Base-by-base conservation (phyloP, 306 rosid genomes). In the Trifolium subterraneum region DNA sequence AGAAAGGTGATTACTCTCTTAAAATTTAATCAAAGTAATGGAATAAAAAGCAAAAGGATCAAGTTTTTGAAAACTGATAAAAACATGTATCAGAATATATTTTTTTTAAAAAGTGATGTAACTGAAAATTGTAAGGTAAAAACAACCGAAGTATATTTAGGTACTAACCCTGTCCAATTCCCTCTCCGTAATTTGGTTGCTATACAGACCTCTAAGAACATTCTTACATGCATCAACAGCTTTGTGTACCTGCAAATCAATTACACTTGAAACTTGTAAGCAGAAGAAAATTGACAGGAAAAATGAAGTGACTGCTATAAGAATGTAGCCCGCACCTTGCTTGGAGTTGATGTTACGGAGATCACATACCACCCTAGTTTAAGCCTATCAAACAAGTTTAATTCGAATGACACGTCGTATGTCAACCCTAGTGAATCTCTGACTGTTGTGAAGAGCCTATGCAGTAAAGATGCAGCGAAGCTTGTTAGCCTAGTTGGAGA, bases 151-250 rank as follows among this genome's bases (percentile, higher is more conserved):
- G 50, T 60, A 54, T 62, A 62, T 77, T 56, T 69, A 60, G 64
- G 35, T 70, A 85, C 96, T 75, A 80, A 94, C 99, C 96, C 97
- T 87, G 88, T 94, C 99, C 89, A 94, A 82, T 83, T 94, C 97
- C 88, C 96, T 87, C 68, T 82, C 90, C n/a, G 96, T 86, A 76
- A 94, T 84, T 84, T 83, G 84, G 89, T 92, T 92, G 90, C 96
- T 83, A 81, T 88, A 95, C 83, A 94, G 62, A 69, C 99, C 96
- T 88, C 96, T 90, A 35, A 94, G 92, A 82, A 94, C 99, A 76
- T 78, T 92, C 85, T 94, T 94, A 90, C 99, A 92, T 47, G 99
- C 97, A 70, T 92, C 97, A 64, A 94, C 99, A 58, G 97, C 99
- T 90, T 92, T 94, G 80, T 92, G 90, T 50, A 90, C 96, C 96